phyloP scores from a whole-genome alignment of 768 basidiomycete species.

The Roridomyces roridus region DNA sequence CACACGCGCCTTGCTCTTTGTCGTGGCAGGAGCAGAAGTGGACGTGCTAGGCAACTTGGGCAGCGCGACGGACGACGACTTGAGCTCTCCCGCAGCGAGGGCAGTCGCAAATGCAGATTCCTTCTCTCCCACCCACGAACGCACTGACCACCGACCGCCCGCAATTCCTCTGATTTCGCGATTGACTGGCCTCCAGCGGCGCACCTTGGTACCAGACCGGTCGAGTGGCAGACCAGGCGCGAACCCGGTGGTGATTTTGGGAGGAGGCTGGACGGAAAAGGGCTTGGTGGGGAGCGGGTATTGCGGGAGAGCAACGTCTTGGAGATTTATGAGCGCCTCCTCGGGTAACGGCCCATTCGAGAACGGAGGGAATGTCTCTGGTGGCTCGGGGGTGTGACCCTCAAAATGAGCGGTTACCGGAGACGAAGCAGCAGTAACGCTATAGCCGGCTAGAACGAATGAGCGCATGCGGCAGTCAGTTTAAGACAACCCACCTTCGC shows the following conservation, averaged over 20 bases:
- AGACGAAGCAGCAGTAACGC: slow-evolving; percentile 77
- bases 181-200: slow-evolving; percentile 76
- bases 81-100: slow-evolving; percentile 32
- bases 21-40: slow-evolving; percentile 51
- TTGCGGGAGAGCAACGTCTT: slow-evolving; percentile 67
- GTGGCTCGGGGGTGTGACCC: slow-evolving; percentile 55
- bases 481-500: slow-evolving; percentile 58
- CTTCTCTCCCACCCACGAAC: slow-evolving; percentile 85
- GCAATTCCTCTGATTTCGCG: slow-evolving; percentile 84
- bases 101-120: slow-evolving; percentile 67
- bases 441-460: slow-evolving; percentile 50
- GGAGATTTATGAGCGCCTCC: slow-evolving; percentile 51
- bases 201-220: slow-evolving; percentile 62
- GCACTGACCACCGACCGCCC: slow-evolving; percentile 82
- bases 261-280: slow-evolving; percentile 80
- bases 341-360: slow-evolving; percentile 36
- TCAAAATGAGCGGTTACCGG: slow-evolving; percentile 61
- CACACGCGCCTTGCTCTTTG: slow-evolving; percentile 51
- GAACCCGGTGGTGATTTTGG: slow-evolving; percentile 77
- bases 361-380: slow-evolving; percentile 40
- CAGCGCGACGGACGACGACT: slow-evolving; percentile 35
- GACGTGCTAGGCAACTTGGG: slow-evolving; percentile 48
- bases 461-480: not conserved
- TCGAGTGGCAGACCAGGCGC: slow-evolving; percentile 73
- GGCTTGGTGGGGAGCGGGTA: slow-evolving; percentile 86